These are phyloP conservation scores for Flaveria brownii DNA, from an alignment of 129 eudicot species.

Conservation along the genomic window DNA sequence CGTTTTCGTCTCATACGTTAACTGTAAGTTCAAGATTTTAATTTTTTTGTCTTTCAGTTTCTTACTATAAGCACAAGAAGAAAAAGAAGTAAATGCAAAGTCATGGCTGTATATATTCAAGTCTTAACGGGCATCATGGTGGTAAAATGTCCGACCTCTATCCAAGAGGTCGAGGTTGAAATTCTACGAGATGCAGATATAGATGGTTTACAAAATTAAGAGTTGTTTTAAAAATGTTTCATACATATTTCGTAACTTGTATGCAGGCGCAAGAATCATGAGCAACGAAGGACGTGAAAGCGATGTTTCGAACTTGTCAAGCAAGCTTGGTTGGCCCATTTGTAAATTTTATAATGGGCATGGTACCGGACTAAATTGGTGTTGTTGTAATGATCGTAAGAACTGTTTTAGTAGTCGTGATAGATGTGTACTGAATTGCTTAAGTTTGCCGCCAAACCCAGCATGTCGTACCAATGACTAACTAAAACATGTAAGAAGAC, in stretches of 20 bases:
- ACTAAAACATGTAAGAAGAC: too few relatives aligned
- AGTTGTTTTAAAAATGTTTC: too few relatives aligned
- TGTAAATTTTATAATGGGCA: background rate
- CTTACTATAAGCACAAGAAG: too few relatives aligned
- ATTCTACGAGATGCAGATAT: too few relatives aligned
- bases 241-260: background rate
- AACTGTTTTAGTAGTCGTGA: background rate
- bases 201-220: too few relatives aligned
- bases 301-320: background rate
- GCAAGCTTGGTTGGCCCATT: background rate
- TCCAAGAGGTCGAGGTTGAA: too few relatives aligned
- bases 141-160: too few relatives aligned
- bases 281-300: slow-evolving; percentile 10
- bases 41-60: background rate
- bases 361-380: background rate
- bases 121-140: too few relatives aligned
- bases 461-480: too few relatives aligned
- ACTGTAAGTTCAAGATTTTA: background rate
- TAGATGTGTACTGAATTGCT: background rate
- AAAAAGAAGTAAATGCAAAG: background rate
- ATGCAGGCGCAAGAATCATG: slow-evolving; percentile 11
- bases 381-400: background rate
- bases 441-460: background rate
- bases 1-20: slow-evolving; percentile 10
- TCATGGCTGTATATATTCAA: background rate